These are phyloP conservation scores for Taiwanofungus camphoratus DNA, from an alignment of 1,284 basidiomycete genomes.

Conservation along the genomic window DNA sequence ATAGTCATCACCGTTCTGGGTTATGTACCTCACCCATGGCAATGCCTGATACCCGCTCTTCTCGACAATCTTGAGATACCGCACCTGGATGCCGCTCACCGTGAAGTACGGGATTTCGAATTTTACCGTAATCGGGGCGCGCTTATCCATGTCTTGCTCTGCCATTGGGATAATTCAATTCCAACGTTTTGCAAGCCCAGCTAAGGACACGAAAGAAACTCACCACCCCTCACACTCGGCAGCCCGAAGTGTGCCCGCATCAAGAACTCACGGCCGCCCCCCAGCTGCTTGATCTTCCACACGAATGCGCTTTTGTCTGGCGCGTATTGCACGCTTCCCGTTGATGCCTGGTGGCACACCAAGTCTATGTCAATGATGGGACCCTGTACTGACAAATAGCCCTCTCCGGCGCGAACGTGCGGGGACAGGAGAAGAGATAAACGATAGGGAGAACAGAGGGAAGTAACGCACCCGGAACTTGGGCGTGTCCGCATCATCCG, in stretches of 20 bases:
- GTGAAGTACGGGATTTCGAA: slow-evolving; percentile 99
- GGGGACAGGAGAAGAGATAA: neutral
- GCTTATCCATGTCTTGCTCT: slow-evolving; percentile 84
- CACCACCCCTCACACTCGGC: slow-evolving; percentile 83
- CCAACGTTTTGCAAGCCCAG: no score
- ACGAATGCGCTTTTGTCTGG: slow-evolving; percentile 96
- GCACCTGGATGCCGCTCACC: slow-evolving; percentile 93
- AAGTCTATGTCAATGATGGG: no score
- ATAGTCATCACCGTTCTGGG: slow-evolving; percentile 96
- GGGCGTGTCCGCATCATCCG: slow-evolving; percentile 97
- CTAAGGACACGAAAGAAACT: slow-evolving; percentile 24
- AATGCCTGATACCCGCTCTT: slow-evolving; percentile 96
- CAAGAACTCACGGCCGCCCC: slow-evolving; percentile 88
- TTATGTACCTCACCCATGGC: slow-evolving; percentile 91
- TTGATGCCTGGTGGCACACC: slow-evolving; percentile 88
- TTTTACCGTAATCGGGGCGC: slow-evolving; percentile 92
- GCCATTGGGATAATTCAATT: slow-evolving; percentile 8
- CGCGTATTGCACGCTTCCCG: slow-evolving; percentile 89
- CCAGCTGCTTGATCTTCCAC: slow-evolving; percentile 97
- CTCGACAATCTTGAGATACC: slow-evolving; percentile 97
- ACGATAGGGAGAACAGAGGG: neutral
- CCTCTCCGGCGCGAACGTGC: no score
- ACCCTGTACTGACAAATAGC: no score
- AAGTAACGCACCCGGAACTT: slow-evolving; percentile 77
- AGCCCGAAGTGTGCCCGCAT: slow-evolving; percentile 96